Evolutionary conservation across 805 yeast genomes (phyloP).

Genomic region (Wickerhamomyces canadensis): DNA sequence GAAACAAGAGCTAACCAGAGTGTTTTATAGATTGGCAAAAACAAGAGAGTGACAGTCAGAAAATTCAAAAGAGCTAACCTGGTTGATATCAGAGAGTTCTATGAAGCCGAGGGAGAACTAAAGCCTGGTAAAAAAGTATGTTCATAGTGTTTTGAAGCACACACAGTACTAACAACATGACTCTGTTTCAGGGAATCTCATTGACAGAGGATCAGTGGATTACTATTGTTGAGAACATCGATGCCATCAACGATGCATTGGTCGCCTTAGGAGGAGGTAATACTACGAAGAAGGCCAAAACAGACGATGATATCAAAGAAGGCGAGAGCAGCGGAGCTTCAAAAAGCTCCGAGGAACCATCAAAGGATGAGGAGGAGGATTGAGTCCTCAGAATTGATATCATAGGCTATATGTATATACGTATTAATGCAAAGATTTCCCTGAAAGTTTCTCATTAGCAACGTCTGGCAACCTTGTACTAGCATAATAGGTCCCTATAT

Average conservation of each 20-base stretch:
- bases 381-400: no score
- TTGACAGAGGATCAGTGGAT: conserved; percentile 53
- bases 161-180: no score
- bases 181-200: conserved; percentile 50
- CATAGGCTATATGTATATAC: no score
- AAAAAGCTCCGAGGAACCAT: no score
- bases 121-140: conserved; percentile 75
- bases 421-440: no score
- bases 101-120: conserved; percentile 54
- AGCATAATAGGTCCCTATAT: no score
- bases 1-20: no score
- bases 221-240: conserved; percentile 38
- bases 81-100: conserved; percentile 83
- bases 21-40: conserved; percentile 51
- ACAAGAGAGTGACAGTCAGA: conserved; percentile 69
- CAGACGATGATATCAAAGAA: conserved; percentile 26
- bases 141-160: no score
- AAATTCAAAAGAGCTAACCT: conserved; percentile 60
- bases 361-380: no score
- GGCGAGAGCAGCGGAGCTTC: no score
- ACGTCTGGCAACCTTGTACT: no score
- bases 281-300: conserved; percentile 30
- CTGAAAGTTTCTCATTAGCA: no score
- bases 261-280: conserved; percentile 28
- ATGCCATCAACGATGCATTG: conserved; percentile 47